These are phyloP conservation scores for Saccharomyces paradoxus DNA, from an alignment of 805 yeast species.

Conservation along the genomic window DNA sequence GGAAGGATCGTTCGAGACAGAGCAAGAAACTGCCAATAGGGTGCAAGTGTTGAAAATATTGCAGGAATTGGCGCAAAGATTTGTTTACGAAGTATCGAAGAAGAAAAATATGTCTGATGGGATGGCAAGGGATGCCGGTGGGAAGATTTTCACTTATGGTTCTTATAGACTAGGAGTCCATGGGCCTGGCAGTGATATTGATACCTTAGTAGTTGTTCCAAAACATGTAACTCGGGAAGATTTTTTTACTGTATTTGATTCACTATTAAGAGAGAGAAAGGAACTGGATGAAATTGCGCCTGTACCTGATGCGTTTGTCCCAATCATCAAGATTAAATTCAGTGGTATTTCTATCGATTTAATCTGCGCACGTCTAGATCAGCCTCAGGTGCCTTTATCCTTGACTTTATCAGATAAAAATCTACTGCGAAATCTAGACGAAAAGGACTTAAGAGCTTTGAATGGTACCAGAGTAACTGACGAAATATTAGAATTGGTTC, in stretches of 20 bases:
- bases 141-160: slow-evolving; percentile 93
- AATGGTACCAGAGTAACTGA: slow-evolving; percentile 98
- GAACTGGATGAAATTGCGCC: slow-evolving; percentile 87
- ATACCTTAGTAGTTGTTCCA: slow-evolving; percentile 92
- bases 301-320: slow-evolving; percentile 97
- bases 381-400: slow-evolving; percentile 72
- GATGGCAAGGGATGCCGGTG: slow-evolving; percentile 96
- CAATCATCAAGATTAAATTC: slow-evolving; percentile 83
- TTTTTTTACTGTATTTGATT: slow-evolving; percentile 75
- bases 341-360: slow-evolving; percentile 90
- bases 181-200: slow-evolving; percentile 98
- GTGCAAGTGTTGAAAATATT: slow-evolving; percentile 61
- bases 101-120: slow-evolving; percentile 92
- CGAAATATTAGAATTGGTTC: slow-evolving; percentile 81
- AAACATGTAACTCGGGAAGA: slow-evolving; percentile 88
- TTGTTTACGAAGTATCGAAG: slow-evolving; percentile 73
- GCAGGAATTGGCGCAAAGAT: slow-evolving; percentile 69
- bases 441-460: slow-evolving; percentile 77
- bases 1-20: slow-evolving; percentile 85
- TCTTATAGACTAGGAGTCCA: slow-evolving; percentile 92
- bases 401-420: slow-evolving; percentile 79
- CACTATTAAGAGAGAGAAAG: slow-evolving; percentile 57
- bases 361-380: slow-evolving; percentile 72
- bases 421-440: slow-evolving; percentile 78
- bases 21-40: slow-evolving; percentile 73